Conservation (phyloP, 345 rosid species). For the Schrenkiella parvula region DNA sequence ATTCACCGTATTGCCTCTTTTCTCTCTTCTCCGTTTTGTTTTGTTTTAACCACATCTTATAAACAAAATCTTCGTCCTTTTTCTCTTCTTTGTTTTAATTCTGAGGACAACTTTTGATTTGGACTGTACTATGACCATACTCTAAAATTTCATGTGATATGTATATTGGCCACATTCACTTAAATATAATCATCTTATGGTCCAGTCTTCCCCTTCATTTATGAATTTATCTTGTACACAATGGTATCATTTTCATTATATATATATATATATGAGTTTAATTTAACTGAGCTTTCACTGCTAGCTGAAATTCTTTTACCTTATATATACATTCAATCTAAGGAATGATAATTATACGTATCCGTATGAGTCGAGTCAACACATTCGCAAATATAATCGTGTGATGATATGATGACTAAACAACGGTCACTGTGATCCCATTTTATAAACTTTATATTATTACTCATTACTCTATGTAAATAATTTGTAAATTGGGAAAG, state of each 20-base stretch:
- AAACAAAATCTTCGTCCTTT: constrained; percentile 2
- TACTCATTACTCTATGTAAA: neutral
- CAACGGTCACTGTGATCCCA: neutral
- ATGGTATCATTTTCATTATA: neutral
- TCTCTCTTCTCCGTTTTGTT: constrained; percentile 18
- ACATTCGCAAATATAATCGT: neutral
- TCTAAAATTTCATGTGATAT: constrained; percentile 26
- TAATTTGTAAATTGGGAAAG: neutral
- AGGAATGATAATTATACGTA: constrained; percentile 1
- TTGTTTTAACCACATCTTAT: constrained; percentile 14
- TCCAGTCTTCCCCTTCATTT: constrained; percentile 29
- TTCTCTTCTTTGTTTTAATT: constrained; percentile 12
- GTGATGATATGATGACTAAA: neutral
- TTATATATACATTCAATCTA: constrained; percentile 11
- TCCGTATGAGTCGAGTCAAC: neutral
- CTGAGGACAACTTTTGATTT: constrained; percentile 15
- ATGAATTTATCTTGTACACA: constrained; percentile 15
- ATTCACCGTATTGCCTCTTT: neutral
- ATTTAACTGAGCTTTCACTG: constrained; percentile 3
- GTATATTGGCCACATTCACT: constrained; percentile 30
- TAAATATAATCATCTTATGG: constrained; percentile 23
- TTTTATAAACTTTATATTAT: neutral
- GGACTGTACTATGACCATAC: constrained; percentile 24
- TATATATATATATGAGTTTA: neutral
- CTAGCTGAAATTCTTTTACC: neutral